Percentiles rank a stretch among this genome's conserved stretches.
Conservation (phyloP, 176 grass and related monocot genomes). For the Oryza nivara region DNA sequence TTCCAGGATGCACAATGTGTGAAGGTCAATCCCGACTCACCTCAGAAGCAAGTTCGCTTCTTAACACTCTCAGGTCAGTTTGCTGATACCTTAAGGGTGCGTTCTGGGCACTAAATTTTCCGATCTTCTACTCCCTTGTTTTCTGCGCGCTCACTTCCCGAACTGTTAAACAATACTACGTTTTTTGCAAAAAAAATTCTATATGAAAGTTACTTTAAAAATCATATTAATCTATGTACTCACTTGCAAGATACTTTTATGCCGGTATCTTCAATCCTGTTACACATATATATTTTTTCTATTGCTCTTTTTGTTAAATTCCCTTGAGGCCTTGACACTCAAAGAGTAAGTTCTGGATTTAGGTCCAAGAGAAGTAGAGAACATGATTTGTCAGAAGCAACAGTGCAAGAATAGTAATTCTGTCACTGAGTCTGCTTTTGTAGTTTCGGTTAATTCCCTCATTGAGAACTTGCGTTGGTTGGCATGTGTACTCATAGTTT, state of each 20-base stretch:
- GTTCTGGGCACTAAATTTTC: too few relatives aligned
- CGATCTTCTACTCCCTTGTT: too few relatives aligned
- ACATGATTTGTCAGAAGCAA: neutral
- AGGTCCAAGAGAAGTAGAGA: neutral
- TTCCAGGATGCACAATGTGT: conserved; percentile 70
- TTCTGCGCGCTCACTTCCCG: too few relatives aligned
- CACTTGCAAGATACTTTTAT: neutral
- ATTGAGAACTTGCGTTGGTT: neutral
- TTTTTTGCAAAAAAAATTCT: too few relatives aligned
- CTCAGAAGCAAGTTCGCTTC: conserved; percentile 93
- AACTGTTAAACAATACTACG: too few relatives aligned
- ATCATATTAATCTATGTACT: neutral
- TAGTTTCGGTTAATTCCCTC: neutral
- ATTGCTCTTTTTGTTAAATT: neutral
- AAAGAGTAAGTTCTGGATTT: neutral
- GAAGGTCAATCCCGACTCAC: conserved; percentile 91
- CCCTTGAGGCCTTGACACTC: neutral
- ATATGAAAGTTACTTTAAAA: too few relatives aligned
- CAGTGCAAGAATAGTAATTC: neutral
- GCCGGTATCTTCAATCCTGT: too few relatives aligned
- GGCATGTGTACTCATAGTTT: neutral
- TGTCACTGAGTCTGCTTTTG: neutral
- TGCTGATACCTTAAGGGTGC: neutral
- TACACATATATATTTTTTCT: neutral
- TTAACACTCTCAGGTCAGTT: conserved; percentile 75